A percentile compares a stretch with the other conserved stretches of the same genome.
Conservation (phyloP, 805 yeast species). For the Hanseniaspora lindneri region DNA sequence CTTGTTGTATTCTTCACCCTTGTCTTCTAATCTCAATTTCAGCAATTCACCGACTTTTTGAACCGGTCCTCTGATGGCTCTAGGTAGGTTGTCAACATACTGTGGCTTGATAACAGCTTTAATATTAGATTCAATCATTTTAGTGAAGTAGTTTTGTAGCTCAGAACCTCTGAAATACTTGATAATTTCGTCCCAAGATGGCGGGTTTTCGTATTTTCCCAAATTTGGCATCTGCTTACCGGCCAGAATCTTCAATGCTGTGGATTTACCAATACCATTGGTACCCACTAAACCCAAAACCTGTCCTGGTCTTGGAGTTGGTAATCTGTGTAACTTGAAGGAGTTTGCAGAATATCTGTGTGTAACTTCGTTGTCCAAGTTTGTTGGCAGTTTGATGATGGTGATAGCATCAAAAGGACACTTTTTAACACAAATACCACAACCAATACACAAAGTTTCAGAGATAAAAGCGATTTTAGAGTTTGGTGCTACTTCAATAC, state of each 20-base stretch:
- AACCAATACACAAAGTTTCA: conserved; percentile 90
- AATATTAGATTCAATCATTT: conserved; percentile 83
- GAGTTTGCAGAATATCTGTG: conserved; percentile 97
- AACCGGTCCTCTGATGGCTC: conserved; percentile 84
- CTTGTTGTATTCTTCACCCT: conserved; percentile 49
- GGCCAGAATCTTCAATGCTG: conserved; percentile 90
- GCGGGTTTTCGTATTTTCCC: conserved; percentile 90
- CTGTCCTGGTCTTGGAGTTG: conserved; percentile 98
- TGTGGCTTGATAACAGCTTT: conserved; percentile 98
- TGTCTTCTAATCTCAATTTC: conserved; percentile 59
- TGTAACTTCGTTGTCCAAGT: conserved; percentile 81
- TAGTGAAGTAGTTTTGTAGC: conserved; percentile 89
- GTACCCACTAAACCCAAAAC: conserved; percentile 96
- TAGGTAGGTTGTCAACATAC: conserved; percentile 93
- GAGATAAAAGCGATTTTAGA: conserved; percentile 90
- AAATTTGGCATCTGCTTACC: conserved; percentile 96
- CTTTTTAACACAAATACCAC: conserved; percentile 98
- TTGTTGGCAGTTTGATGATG: conserved; percentile 92
- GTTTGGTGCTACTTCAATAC: conserved; percentile 89
- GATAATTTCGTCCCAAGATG: conserved; percentile 92
- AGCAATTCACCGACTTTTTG: conserved; percentile 77
- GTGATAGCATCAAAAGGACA: conserved; percentile 97
- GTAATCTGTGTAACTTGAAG: conserved; percentile 91
- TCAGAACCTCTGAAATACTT: conserved; percentile 92
- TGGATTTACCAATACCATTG: conserved; percentile 97